Percentiles rank a stretch among this genome's conserved stretches.
Evolutionary conservation across 1,284 basidiomycete species (phyloP).

Genomic region (Trichosporon asahii): DNA sequence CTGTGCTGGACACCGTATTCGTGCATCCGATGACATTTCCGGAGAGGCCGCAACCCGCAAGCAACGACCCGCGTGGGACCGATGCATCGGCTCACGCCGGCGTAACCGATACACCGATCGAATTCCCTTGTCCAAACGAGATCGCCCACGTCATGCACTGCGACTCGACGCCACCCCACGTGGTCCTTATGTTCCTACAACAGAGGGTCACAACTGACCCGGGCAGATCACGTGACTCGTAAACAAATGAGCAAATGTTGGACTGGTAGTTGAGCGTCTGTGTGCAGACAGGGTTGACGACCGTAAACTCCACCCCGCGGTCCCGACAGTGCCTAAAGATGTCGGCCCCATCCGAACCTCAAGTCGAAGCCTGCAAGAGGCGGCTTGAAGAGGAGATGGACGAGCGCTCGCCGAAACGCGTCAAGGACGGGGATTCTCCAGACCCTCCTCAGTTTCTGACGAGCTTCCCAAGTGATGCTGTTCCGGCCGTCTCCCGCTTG

Average conservation of each 20-base stretch:
- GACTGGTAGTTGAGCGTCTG: not conserved
- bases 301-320: not conserved
- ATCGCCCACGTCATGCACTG: not conserved
- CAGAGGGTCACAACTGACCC: no score
- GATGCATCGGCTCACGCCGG: not conserved
- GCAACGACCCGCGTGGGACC: not conserved
- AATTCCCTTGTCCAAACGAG: not conserved
- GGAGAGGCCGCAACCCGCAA: not conserved
- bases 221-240: constrained; percentile 3
- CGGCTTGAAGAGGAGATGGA: not conserved
- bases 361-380: not conserved
- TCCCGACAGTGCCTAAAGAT: not conserved
- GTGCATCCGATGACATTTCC: not conserved
- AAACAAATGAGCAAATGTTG: not conserved
- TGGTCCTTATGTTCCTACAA: no score
- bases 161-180: not conserved
- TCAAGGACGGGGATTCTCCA: not conserved
- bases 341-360: not conserved
- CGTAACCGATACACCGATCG: not conserved
- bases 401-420: not conserved
- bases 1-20: not conserved
- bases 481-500: constrained; percentile 37
- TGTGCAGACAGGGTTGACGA: not conserved
- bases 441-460: not conserved
- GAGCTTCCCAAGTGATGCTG: constrained; percentile 13